phyloP scores from a whole-genome alignment of 441 rosid genomes.

The Flueggea neowawraea region DNA sequence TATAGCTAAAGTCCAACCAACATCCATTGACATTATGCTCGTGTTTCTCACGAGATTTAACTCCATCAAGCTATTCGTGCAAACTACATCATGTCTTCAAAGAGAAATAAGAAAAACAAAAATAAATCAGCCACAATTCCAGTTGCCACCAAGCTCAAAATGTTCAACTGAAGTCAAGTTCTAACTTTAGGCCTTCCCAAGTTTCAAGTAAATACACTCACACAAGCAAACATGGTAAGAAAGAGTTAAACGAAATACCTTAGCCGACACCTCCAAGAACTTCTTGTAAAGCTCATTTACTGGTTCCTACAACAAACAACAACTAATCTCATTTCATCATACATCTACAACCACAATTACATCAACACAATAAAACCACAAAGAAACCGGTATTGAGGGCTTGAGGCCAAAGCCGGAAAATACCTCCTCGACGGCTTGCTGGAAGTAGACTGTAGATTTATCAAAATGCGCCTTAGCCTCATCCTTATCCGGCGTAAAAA shows the following conservation, averaged over 20 bases:
- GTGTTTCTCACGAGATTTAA: too few species aligned
- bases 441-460: constrained; percentile 61
- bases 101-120: neutral
- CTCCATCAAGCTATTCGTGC: neutral
- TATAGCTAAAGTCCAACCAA: too few species aligned
- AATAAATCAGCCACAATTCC: neutral
- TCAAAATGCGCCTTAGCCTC: constrained; percentile 63
- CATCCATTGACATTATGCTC: too few species aligned
- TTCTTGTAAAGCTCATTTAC: constrained; percentile 54
- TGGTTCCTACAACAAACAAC: constrained; percentile 53
- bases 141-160: neutral
- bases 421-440: constrained; percentile 77
- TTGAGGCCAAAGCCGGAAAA: neutral
- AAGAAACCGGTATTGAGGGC: neutral
- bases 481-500: constrained; percentile 57
- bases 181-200: too few species aligned
- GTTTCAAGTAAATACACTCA: too few species aligned
- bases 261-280: constrained; percentile 63
- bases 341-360: neutral
- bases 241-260: constrained; percentile 38
- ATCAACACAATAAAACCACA: neutral
- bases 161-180: too few species aligned
- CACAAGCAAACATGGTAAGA: neutral
- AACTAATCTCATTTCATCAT: constrained; percentile 2
- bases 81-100: neutral